Evolutionary conservation across 2,329 filamentous ascomycete genomes (phyloP), one percentile per base, ranked within the genome.

Genomic region (Ceratocystis colombiana): DNA sequence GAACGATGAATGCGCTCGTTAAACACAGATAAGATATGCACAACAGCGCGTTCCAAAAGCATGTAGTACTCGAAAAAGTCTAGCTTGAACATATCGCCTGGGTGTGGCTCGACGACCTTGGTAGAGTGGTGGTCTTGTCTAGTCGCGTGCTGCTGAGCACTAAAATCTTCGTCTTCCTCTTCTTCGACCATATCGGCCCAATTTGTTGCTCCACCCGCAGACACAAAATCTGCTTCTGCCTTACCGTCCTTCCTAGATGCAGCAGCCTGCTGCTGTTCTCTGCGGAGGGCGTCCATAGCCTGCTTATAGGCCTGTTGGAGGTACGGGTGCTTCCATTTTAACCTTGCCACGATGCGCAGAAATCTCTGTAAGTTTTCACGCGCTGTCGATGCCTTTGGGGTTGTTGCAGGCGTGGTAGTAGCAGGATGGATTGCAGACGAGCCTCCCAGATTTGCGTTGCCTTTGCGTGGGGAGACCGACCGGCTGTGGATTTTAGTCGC

Each of bases 51-150:
- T 75, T 90, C 88, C 5, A 90, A 80, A 45, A 88, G 79, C 64
- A 84, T 83, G 75, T 90, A 90, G 73, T 87, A 90, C 71, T 90
- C 88, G 74, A 88, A 85, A 69, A 90, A 90, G 71, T 90, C 88
- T 6, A 90, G 79, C 73, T 90, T 89, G 77, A 90, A 90, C 79
- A 89, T 89, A 17, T 66, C 57, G 0, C 61, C 41, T 1, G 83
- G 79, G 73, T 87, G 84, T 0, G 81, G 81, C 69, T 82, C 79
- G 4, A 66, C 68, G n/a, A 57, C 55, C 41, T 53, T 61, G 12
- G 25, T n/a, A 45, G 22, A 15, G 6, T 44, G 12, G 15, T 63
- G 41, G 2, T 37, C 30, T 50, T 20, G 7, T 8, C 3, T 25
- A 8, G 44, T 2, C n/a, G 8, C 12, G 6, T 46, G 17, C 25